Evolutionary conservation across 805 yeast genomes (phyloP), one percentile per base, ranked within the genome.

Genomic region (Starmerella lactis-condensi): DNA sequence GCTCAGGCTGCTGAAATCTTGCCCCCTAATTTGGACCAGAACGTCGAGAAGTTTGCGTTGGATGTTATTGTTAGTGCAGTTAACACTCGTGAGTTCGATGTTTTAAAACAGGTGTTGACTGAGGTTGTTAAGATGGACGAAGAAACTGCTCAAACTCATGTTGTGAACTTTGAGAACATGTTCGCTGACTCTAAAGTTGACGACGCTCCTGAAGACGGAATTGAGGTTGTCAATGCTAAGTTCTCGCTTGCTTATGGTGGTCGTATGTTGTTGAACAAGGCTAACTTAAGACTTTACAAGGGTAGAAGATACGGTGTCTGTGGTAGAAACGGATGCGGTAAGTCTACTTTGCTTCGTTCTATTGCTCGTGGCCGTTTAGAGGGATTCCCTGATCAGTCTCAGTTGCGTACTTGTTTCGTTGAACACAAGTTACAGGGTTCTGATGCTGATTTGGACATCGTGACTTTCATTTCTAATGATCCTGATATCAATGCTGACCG

Each of bases 321-420:
- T 65, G 98, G 98, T 53, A 67, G 95, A 60, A 85, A 85, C 53
- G 98, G 98, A 67, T 95, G 94, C 37, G 98, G 98, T 62, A 85
- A 85, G 58, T 82, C 95, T 10, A 85, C 98, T 11, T 64, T 85
- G 48, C 82, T 85, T 96, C 71, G 96, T 56, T 75, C 96, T 19
- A 89, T 85, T 48, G 81, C 93, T 33, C 79, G 81, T 50, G 96
- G 96, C 36, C 93, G 85, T 60, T 65, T 85, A 41, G 96, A 85
- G 60, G 96, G 96, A 4, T 85, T 89, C 72, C 98, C 98, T 26
- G 75, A 78, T 45, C 73, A 81, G 48, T 69, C 75, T 33, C 75
- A 74, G 50, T 61, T 89, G 41, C 72, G 77, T 54, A 85, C 96
- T 19, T 82, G 96, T 61, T 89, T 85, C 46, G 96, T 85, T 32